Base-by-base conservation (phyloP, 2,329 filamentous ascomycete species). In the Dendryphion nanum region DNA sequence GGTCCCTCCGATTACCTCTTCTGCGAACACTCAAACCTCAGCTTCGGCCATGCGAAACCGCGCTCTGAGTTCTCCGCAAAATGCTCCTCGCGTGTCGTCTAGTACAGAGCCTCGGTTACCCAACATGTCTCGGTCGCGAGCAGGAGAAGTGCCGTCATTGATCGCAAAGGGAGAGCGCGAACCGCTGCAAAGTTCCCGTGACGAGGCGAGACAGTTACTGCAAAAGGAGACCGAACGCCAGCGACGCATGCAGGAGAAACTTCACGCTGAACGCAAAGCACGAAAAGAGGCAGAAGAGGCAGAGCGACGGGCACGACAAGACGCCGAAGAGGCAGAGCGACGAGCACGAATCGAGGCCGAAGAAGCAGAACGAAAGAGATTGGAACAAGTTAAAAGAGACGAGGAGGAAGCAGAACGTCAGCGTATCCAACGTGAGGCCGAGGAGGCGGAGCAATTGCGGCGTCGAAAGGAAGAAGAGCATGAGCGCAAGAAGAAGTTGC, bases 201-300 rank as follows among this genome's bases (percentile, higher is more conserved):
- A 64, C 12, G 55, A 61, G 37, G 63, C 63, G 16, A 53, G 57
- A 28, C 44, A 55, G 34, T 35, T 65, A 6, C 45, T 68, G 38
- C 53, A 57, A 28, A 57, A 46, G 42, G 44, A 47, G 20, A 38
- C 46, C 10, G 46, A 49, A 24, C 43, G 46, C 3, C 46, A 48
- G 24, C 20, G 28, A 23, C 34, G 33, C 33, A n/a, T n/a, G n/a
- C 58, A 50, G 28, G 50, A 47, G 41, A 45, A 51, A 36, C 29
- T 64, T 15, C 60, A 59, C 23, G 61, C 59, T 5, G 62, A 66
- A 33, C 59, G 59, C 33, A 50, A 49, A 18, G 57, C 55, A 16
- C 50, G 50, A 42, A 40, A 42, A 30, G 54, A 61, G 38, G 61
- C 57, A 12, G 55, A 55, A 41, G 44, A 47, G 20, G 41, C 46